These are phyloP conservation scores for Colletotrichum sp. DNA, from an alignment of 2,329 filamentous ascomycete genomes.

Conservation along the genomic window DNA sequence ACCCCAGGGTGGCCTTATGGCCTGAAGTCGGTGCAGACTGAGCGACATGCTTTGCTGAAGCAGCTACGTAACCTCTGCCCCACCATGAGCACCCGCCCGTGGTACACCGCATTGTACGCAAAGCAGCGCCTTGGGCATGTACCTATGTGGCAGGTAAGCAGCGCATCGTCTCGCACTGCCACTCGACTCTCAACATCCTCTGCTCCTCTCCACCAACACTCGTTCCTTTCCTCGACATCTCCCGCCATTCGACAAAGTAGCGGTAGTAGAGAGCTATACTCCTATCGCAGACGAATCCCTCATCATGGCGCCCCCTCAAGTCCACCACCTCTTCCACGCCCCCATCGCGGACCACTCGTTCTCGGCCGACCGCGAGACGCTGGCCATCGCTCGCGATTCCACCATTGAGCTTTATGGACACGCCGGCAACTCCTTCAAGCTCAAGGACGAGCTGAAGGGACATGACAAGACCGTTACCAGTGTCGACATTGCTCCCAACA, in stretches of 20 bases:
- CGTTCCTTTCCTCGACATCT: neutral
- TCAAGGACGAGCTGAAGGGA: slow-evolving; percentile 92
- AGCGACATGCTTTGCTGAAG: neutral
- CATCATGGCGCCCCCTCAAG: slow-evolving; percentile 84
- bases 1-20: slow-evolving; percentile 17
- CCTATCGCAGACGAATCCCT: slow-evolving; percentile 66
- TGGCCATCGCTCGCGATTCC: slow-evolving; percentile 91
- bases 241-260: slow-evolving; percentile 23
- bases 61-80: slow-evolving; percentile 13
- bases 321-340: slow-evolving; percentile 95
- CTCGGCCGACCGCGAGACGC: slow-evolving; percentile 85
- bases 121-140: slow-evolving; percentile 1
- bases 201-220: neutral
- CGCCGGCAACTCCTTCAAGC: slow-evolving; percentile 75
- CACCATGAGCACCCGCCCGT: slow-evolving; percentile 2
- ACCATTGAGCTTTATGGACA: slow-evolving; percentile 86
- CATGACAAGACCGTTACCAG: slow-evolving; percentile 98
- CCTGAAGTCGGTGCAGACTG: neutral
- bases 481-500: slow-evolving; percentile 91
- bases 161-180: slow-evolving; percentile 6
- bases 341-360: slow-evolving; percentile 98
- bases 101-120: neutral
- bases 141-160: neutral
- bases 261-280: slow-evolving; percentile 97
- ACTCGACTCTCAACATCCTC: neutral